A percentile compares a stretch with the other conserved stretches of the same genome.
Evolutionary conservation across 2,329 filamentous ascomycete genomes (phyloP).

Genomic region (Huntiella moniliformis): DNA sequence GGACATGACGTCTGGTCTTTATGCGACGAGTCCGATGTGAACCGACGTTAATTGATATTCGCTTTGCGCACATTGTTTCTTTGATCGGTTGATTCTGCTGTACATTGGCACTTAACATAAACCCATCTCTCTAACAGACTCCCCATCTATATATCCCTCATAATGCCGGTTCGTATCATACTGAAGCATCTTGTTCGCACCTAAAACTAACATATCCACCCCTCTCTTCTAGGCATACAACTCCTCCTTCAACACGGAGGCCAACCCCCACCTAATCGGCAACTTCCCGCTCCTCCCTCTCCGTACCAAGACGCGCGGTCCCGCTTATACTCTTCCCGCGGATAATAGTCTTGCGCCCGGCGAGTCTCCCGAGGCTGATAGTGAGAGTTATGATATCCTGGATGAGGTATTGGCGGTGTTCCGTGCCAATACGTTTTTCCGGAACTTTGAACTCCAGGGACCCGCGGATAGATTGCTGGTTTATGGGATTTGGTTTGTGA

Average conservation of each 20-base stretch:
- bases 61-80: no score
- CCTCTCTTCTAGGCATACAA: slow-evolving; percentile 60
- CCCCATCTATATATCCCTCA: no score
- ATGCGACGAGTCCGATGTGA: no score
- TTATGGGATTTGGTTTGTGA: slow-evolving; percentile 90
- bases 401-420: slow-evolving; percentile 88
- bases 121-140: no score
- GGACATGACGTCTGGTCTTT: background rate
- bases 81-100: no score
- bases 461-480: slow-evolving; percentile 85
- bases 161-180: no score
- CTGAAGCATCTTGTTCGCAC: no score
- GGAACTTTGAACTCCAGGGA: slow-evolving; percentile 98
- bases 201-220: no score
- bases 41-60: no score
- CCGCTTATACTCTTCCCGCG: slow-evolving; percentile 67
- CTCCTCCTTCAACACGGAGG: slow-evolving; percentile 84
- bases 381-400: slow-evolving; percentile 86
- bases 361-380: slow-evolving; percentile 60
- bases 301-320: slow-evolving; percentile 87
- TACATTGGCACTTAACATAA: no score
- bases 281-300: slow-evolving; percentile 92
- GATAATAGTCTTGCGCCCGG: slow-evolving; percentile 36
- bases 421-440: slow-evolving; percentile 96
- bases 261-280: slow-evolving; percentile 45